Percentiles rank a stretch among this genome's conserved stretches.
phyloP scores from a whole-genome alignment of 225 moss, liverwort and hornwort species.

The Polytrichum formosum region DNA sequence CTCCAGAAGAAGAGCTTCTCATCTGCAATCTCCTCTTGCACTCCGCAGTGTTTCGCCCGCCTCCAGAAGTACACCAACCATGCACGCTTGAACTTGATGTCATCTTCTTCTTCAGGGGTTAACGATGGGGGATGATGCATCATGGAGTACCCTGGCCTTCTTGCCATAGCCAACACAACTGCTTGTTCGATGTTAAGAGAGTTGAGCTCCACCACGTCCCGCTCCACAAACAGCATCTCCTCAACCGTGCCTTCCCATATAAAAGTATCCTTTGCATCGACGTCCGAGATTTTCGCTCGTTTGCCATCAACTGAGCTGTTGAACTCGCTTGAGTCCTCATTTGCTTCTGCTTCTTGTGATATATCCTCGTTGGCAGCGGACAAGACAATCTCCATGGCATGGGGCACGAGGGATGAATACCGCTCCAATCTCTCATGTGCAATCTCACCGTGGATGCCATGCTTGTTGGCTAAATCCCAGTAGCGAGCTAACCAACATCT shows the following conservation, averaged over 20 bases:
- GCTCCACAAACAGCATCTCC: constrained; percentile 26
- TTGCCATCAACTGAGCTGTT: too few species aligned
- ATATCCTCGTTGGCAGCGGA: constrained; percentile 5
- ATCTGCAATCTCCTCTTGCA: constrained; percentile 38
- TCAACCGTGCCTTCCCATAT: constrained; percentile 12
- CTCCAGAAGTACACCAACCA: constrained; percentile 56
- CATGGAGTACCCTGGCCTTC: constrained; percentile 12
- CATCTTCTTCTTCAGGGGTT: constrained; percentile 39
- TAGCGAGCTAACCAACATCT: constrained; percentile 54
- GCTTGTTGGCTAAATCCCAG: constrained; percentile 44
- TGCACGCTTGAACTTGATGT: constrained; percentile 53
- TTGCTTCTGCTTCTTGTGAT: constrained; percentile 19
- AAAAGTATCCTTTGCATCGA: not conserved
- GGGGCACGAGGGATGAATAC: constrained; percentile 34
- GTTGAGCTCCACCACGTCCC: constrained; percentile 32
- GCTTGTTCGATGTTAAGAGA: constrained; percentile 42
- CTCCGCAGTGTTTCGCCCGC: constrained; percentile 17
- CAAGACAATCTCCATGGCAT: constrained; percentile 38
- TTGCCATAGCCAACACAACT: constrained; percentile 38
- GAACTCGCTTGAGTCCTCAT: constrained; percentile 6
- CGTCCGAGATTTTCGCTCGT: not conserved
- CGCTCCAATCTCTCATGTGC: constrained; percentile 33
- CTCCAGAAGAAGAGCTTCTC: constrained; percentile 45
- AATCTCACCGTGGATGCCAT: constrained; percentile 34
- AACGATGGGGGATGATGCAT: constrained; percentile 19